These are phyloP conservation scores for Lanzia echinophila DNA, from an alignment of 2,329 filamentous ascomycete species.

Conservation along the genomic window DNA sequence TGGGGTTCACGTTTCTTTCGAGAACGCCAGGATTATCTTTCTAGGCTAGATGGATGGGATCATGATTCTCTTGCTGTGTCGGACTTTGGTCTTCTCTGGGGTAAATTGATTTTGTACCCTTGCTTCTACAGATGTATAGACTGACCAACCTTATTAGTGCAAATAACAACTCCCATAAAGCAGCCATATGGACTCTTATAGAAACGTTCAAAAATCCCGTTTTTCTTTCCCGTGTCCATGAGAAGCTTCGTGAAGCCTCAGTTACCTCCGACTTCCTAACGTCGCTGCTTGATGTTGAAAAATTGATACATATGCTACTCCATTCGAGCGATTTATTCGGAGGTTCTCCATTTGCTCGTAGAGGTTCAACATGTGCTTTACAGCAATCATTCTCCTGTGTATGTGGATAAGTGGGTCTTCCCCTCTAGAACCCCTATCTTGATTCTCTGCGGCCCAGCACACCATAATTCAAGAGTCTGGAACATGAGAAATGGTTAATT, in stretches of 20 bases:
- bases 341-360: neutral
- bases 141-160: neutral
- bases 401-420: neutral
- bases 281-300: neutral
- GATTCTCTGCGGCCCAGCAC: neutral
- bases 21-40: too few relatives aligned
- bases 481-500: constrained; percentile 24
- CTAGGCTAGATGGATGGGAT: too few relatives aligned
- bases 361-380: neutral
- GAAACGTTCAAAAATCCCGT: neutral
- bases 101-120: too few relatives aligned
- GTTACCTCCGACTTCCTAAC: neutral
- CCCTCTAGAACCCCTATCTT: neutral
- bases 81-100: too few relatives aligned
- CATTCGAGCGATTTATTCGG: neutral
- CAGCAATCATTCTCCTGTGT: neutral
- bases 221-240: neutral
- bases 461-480: constrained; percentile 26
- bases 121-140: too few relatives aligned
- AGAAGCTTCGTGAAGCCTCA: neutral
- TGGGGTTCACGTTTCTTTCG: too few relatives aligned
- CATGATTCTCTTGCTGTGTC: too few relatives aligned
- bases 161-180: neutral
- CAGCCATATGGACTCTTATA: neutral
- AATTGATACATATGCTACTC: neutral